These are phyloP conservation scores for Nakaseomyces bracarensis DNA, from an alignment of 1,139 yeast species.

Conservation along the genomic window DNA sequence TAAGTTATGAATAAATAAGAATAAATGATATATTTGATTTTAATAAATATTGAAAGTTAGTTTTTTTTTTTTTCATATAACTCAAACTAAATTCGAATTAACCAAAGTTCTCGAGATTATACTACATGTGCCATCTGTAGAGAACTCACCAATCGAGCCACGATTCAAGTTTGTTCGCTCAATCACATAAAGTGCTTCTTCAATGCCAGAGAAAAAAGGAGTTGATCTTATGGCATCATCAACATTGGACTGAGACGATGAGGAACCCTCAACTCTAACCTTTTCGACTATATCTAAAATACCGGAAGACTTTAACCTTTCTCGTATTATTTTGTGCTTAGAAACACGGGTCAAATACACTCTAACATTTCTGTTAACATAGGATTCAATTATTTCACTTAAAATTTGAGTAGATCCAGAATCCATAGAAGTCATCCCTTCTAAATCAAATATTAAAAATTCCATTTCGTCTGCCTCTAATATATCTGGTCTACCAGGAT, in stretches of 20 bases:
- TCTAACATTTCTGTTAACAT: slow-evolving; percentile 47
- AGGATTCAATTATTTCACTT: slow-evolving; percentile 48
- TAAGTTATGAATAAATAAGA: neutral
- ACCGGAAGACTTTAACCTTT: slow-evolving; percentile 31
- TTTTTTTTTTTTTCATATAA: neutral
- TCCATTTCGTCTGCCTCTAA: slow-evolving; percentile 49
- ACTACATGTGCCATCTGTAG: slow-evolving; percentile 2
- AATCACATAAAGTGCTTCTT: slow-evolving; percentile 15
- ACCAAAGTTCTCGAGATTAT: slow-evolving; percentile 6
- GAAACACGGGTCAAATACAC: slow-evolving; percentile 63
- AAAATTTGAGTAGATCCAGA: slow-evolving; percentile 81
- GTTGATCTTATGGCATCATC: slow-evolving; percentile 2
- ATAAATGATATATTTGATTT: neutral
- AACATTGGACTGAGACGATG: neutral
- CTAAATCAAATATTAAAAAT: slow-evolving; percentile 69
- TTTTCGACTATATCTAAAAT: slow-evolving; percentile 23
- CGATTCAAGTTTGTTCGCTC: slow-evolving; percentile 8
- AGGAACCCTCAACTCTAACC: neutral
- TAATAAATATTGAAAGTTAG: no score
- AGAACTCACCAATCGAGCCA: neutral
- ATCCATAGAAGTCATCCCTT: slow-evolving; percentile 83
- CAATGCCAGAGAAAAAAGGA: slow-evolving; percentile 17
- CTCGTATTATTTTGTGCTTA: slow-evolving; percentile 34
- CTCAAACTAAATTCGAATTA: slow-evolving; percentile 7
- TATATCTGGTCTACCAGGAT: slow-evolving; percentile 66